Evolutionary conservation across 805 yeast genomes (phyloP).

Genomic region (Candida nitratophila): DNA sequence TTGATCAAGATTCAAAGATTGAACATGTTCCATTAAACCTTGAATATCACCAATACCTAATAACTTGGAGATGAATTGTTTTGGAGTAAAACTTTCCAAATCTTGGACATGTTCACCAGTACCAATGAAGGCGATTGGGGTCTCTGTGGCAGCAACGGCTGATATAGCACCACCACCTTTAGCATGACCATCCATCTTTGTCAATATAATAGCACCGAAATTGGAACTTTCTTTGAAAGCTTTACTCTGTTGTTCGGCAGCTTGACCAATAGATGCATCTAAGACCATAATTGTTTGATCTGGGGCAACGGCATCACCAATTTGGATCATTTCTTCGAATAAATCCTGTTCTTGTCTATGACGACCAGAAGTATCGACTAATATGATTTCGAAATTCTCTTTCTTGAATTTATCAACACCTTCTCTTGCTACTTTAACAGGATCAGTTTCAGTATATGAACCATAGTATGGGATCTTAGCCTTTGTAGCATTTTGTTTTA

Average conservation of each 20-base stretch:
- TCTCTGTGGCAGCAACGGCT: slow-evolving; percentile 94
- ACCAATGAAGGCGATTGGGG: slow-evolving; percentile 94
- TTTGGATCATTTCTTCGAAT: slow-evolving; percentile 92
- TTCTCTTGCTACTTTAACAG: slow-evolving; percentile 82
- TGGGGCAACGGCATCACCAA: slow-evolving; percentile 82
- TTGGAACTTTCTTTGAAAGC: slow-evolving; percentile 92
- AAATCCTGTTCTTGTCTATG: slow-evolving; percentile 91
- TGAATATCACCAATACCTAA: slow-evolving; percentile 95
- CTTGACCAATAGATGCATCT: slow-evolving; percentile 97
- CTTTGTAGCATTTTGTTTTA: slow-evolving; percentile 94
- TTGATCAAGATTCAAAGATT: slow-evolving; percentile 79
- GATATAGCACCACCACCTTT: slow-evolving; percentile 99
- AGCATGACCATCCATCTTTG: slow-evolving; percentile 98
- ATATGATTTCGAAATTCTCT: slow-evolving; percentile 87
- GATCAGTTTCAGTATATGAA: slow-evolving; percentile 91
- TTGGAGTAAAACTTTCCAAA: slow-evolving; percentile 85
- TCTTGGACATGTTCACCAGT: slow-evolving; percentile 97
- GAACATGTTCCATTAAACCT: slow-evolving; percentile 90
- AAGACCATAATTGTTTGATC: slow-evolving; percentile 95
- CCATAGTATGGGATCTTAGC: slow-evolving; percentile 94
- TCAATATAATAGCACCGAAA: slow-evolving; percentile 90
- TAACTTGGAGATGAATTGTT: slow-evolving; percentile 81
- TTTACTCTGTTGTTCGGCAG: slow-evolving; percentile 89
- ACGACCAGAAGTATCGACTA: slow-evolving; percentile 97
- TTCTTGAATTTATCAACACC: slow-evolving; percentile 90